Base-by-base conservation (phyloP, 2,329 filamentous ascomycete genomes). In the Cladorrhinum sp. region DNA sequence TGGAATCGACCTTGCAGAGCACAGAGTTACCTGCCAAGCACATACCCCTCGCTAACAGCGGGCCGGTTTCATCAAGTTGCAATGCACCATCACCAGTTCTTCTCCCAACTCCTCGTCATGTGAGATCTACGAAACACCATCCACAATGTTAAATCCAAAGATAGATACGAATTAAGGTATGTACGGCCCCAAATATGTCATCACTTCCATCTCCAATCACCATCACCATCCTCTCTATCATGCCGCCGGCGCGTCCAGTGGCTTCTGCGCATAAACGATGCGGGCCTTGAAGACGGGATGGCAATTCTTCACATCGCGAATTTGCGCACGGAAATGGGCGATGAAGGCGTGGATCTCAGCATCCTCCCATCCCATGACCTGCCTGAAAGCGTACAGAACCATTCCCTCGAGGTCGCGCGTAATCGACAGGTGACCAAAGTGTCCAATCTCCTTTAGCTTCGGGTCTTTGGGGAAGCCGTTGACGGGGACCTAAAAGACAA, bases 401-500 rank as follows among this genome's bases (percentile, higher is more conserved):
- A 41, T 38, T 25, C 57, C 64, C 41, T 64, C 61, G 27, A 53
- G 49, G 54, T 66, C 64, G 20, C 20, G 2, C 32, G 58, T 53
- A 12, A 63, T n/a, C 1, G 24, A 52, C 10, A 59, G 23, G 16
- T 57, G 49, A 3, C 56, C 38, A 52, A 54, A 66, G 23, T 38
- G 50, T 0, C 73, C 72, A 22, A 74, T 69, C 54, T 75, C 69
- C 50, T 73, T 64, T 7, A 55, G 62, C 12, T 58, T 60, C 1
- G 60, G 57, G 41, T 73, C 71, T 49, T 69, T 70, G 0, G 74
- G 66, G 75, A 76, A 78, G n/a, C 65, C 61, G 0, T 72, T 71
- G 27, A 73, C 65, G 1, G 73, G 72, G 57, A 68, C 66, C 62
- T 71, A 16, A 9, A 50, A 1, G 3, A 2, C 18, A 3, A 22